Percentiles rank a stretch among this genome's conserved stretches.
Conservation (phyloP, 805 yeast species). For the Candida arabinofermentans region DNA sequence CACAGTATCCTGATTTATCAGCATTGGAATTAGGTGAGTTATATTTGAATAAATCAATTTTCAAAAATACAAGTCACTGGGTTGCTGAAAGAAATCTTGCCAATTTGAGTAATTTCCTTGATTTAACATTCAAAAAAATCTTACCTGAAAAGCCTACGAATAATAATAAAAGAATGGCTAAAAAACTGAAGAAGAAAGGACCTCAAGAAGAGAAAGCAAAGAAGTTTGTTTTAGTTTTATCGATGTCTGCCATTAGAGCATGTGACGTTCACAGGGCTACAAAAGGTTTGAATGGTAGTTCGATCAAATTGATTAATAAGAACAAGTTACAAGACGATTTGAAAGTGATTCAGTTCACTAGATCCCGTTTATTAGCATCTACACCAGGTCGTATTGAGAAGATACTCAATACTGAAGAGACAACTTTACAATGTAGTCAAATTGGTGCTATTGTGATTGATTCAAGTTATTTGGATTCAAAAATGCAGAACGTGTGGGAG, state of each 20-base stretch:
- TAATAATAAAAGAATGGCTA: constrained; percentile 26
- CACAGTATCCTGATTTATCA: constrained; percentile 61
- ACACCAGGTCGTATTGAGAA: constrained; percentile 60
- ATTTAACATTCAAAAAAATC: constrained; percentile 43
- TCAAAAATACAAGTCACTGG: constrained; percentile 61
- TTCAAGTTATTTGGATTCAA: constrained; percentile 55
- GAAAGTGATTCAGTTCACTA: constrained; percentile 38
- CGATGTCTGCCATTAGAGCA: constrained; percentile 80
- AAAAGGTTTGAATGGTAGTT: constrained; percentile 40
- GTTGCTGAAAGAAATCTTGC: constrained; percentile 49
- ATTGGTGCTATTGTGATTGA: constrained; percentile 57
- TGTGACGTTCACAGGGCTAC: constrained; percentile 77
- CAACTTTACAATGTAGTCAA: constrained; percentile 37
- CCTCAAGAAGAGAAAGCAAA: constrained; percentile 23
- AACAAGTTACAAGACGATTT: constrained; percentile 66
- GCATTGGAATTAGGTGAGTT: constrained; percentile 70
- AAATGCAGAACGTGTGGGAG: constrained; percentile 60
- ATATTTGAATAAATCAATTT: constrained; percentile 48
- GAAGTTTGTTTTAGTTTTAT: constrained; percentile 48
- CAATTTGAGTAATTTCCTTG: constrained; percentile 52
- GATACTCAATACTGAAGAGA: constrained; percentile 41
- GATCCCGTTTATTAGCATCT: constrained; percentile 51
- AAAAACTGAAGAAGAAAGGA: constrained; percentile 21
- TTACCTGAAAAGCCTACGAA: constrained; percentile 33
- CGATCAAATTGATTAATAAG: constrained; percentile 71